Evolutionary conservation across 768 basidiomycete species (phyloP).

Genomic region (Stropharia rugosoannulata): DNA sequence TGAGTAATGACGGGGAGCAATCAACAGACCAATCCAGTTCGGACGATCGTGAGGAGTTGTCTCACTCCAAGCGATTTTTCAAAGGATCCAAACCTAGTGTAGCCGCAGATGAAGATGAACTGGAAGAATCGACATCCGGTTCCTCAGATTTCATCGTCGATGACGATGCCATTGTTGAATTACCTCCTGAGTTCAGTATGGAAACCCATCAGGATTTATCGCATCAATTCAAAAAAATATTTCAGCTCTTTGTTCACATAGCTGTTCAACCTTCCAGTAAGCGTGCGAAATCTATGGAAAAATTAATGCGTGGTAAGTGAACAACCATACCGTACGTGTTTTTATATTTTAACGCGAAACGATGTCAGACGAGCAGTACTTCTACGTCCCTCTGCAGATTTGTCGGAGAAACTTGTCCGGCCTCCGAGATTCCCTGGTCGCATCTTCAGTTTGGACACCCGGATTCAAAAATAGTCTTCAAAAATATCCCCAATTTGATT

Average conservation of each 20-base stretch:
- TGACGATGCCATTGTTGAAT: constrained; percentile 52
- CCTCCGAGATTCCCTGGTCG: constrained; percentile 71
- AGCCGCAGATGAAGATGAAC: constrained; percentile 36
- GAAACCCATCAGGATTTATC: constrained; percentile 70
- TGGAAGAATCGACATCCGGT: constrained; percentile 18
- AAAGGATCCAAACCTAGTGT: constrained; percentile 46
- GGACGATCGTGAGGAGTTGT: constrained; percentile 23
- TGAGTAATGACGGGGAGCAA: constrained; percentile 41
- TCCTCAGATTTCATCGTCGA: constrained; percentile 61
- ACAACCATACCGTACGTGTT: constrained; percentile 7
- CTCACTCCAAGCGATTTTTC: constrained; percentile 31
- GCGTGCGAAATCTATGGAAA: constrained; percentile 54
- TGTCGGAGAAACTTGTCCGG: constrained; percentile 71
- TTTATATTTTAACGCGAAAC: background rate
- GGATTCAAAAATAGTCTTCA: constrained; percentile 66
- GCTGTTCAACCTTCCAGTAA: constrained; percentile 57
- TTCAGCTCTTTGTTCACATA: constrained; percentile 84
- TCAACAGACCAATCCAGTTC: constrained; percentile 25
- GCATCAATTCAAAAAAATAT: constrained; percentile 84
- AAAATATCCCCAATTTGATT: constrained; percentile 62
- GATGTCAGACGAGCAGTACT: constrained; percentile 60
- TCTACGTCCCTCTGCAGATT: constrained; percentile 65
- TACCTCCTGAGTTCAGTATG: constrained; percentile 85
- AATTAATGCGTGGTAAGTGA: constrained; percentile 47
- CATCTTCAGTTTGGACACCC: constrained; percentile 82